Conservation (phyloP, 1,284 basidiomycete species). For the Cryptococcus hybrid region DNA sequence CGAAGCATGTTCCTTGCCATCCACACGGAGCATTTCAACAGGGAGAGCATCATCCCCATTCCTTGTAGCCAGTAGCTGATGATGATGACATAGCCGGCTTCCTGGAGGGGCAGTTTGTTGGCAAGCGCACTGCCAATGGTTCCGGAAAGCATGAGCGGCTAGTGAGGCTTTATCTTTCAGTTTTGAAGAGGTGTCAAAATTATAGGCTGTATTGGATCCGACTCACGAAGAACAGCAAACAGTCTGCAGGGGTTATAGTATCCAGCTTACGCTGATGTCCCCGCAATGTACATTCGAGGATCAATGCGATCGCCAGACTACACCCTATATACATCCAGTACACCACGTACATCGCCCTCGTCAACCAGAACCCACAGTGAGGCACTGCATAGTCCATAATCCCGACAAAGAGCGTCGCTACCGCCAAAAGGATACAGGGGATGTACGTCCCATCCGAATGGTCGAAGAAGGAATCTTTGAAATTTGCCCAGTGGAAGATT, state of each 20-base stretch:
- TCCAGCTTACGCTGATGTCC: no score
- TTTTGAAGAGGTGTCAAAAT: neutral
- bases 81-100: constrained; percentile 1
- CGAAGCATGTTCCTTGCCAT: neutral
- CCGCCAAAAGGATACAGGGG: no score
- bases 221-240: no score
- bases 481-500: neutral
- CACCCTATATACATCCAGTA: no score
- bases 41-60: neutral
- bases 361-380: no score
- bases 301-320: no score
- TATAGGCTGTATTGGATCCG: no score
- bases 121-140: neutral
- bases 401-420: no score
- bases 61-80: neutral
- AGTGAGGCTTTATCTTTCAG: neutral
- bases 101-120: neutral
- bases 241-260: no score
- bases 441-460: neutral
- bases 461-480: neutral
- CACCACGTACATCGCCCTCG: no score
- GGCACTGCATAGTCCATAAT: no score
- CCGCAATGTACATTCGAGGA: no score
- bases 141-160: neutral
- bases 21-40: neutral